Conservation (phyloP, 441 rosid genomes). For the Euphorbia celastroides region DNA sequence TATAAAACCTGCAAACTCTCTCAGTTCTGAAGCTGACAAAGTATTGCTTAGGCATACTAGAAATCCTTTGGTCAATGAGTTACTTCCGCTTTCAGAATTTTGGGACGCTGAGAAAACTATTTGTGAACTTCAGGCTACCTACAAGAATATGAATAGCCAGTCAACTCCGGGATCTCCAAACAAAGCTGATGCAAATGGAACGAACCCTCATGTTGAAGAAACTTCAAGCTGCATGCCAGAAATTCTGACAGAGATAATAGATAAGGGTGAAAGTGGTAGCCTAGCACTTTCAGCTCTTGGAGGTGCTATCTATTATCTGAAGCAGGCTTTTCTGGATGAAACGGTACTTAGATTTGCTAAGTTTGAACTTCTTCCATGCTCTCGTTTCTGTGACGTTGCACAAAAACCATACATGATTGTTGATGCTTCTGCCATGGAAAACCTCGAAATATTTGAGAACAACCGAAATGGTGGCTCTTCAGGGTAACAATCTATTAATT, state of each 20-base stretch:
- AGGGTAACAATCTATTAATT: slow-evolving; percentile 46
- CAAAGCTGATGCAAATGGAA: slow-evolving; percentile 25
- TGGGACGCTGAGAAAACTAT: slow-evolving; percentile 94
- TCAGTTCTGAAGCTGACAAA: slow-evolving; percentile 76
- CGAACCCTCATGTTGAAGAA: slow-evolving; percentile 26
- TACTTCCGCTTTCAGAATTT: slow-evolving; percentile 67
- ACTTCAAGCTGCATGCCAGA: slow-evolving; percentile 46
- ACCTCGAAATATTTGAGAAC: slow-evolving; percentile 98
- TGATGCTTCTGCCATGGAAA: slow-evolving; percentile 96
- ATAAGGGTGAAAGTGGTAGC: slow-evolving; percentile 48
- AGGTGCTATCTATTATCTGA: slow-evolving; percentile 86
- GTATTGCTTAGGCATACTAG: slow-evolving; percentile 78
- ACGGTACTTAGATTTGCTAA: slow-evolving; percentile 86
- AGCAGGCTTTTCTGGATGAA: slow-evolving; percentile 86
- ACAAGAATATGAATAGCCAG: slow-evolving; percentile 37
- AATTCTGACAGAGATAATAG: slow-evolving; percentile 47
- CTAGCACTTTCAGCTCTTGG: slow-evolving; percentile 96
- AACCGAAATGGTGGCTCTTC: slow-evolving; percentile 73
- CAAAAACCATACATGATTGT: slow-evolving; percentile 83
- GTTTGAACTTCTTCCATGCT: slow-evolving; percentile 78
- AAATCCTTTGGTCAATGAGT: slow-evolving; percentile 75
- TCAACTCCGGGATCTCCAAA: slow-evolving; percentile 33
- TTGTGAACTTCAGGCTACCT: slow-evolving; percentile 49
- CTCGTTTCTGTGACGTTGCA: slow-evolving; percentile 47
- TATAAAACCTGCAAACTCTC: slow-evolving; percentile 66